phyloP scores from a whole-genome alignment of 495 filamentous ascomycete species.

The Hypoxylon perforatum region DNA sequence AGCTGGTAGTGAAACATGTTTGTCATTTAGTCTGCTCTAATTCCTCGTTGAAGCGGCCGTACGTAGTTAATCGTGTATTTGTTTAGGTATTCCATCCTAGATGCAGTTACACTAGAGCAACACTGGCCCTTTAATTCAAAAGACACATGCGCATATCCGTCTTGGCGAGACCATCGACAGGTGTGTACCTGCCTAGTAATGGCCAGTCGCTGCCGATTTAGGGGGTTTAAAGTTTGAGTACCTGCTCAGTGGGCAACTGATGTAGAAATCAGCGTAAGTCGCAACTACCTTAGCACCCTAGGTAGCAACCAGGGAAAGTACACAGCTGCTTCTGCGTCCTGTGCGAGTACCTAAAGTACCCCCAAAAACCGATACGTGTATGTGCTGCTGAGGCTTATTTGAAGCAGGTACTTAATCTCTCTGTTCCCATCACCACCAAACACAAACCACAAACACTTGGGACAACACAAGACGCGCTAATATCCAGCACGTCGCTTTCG shows the following conservation, averaged over 20 bases:
- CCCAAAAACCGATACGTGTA: too few species aligned
- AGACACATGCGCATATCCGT: slow-evolving; percentile 33
- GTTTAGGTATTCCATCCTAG: slow-evolving; percentile 7
- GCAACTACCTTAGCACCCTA: slow-evolving; percentile 12
- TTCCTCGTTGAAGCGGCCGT: neutral
- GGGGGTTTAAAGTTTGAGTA: slow-evolving; percentile 29
- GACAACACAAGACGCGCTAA: slow-evolving; percentile 7
- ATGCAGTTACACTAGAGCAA: slow-evolving; percentile 24
- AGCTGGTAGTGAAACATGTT: slow-evolving; percentile 5
- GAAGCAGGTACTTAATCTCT: slow-evolving; percentile 28
- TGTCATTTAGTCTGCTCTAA: slow-evolving; percentile 16
- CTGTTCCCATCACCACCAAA: slow-evolving; percentile 17
- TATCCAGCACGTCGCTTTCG: slow-evolving; percentile 7
- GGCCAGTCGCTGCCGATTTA: slow-evolving; percentile 16
- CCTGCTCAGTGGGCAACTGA: slow-evolving; percentile 12
- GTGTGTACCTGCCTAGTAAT: too few species aligned
- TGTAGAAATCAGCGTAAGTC: too few species aligned
- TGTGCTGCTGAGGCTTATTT: too few species aligned
- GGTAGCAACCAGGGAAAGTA: neutral
- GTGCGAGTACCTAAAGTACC: too few species aligned
- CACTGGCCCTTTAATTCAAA: slow-evolving; percentile 28
- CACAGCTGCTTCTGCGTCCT: too few species aligned
- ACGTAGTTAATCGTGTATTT: slow-evolving; percentile 7
- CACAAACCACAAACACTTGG: too few species aligned
- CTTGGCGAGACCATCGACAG: slow-evolving; percentile 37